These are phyloP conservation scores for Tricholoma bakamatsutake DNA, from an alignment of 768 basidiomycete species.

Conservation along the genomic window DNA sequence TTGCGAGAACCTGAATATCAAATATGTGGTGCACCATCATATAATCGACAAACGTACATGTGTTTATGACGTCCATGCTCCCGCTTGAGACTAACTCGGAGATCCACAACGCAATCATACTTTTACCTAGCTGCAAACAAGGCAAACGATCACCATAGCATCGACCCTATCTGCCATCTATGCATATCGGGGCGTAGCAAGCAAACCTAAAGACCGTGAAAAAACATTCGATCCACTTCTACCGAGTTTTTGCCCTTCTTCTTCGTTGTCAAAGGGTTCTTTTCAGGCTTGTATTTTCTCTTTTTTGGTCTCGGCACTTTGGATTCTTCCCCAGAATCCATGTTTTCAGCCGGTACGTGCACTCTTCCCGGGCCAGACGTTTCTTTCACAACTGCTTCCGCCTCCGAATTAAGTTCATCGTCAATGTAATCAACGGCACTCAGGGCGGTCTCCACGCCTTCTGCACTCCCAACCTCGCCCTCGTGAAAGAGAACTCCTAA, in stretches of 20 bases:
- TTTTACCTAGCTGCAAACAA: not conserved
- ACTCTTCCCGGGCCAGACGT: not conserved
- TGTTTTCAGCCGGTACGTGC: constrained; percentile 16
- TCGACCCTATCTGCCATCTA: not conserved
- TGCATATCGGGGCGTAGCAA: not conserved
- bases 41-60: not conserved
- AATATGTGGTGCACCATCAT: not conserved
- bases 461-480: not conserved
- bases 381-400: constrained; percentile 20
- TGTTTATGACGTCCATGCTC: not conserved
- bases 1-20: not conserved
- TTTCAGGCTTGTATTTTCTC: constrained; percentile 52
- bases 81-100: not conserved
- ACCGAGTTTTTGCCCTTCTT: constrained; percentile 58
- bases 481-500: constrained; percentile 63
- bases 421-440: constrained; percentile 17
- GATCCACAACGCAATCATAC: not conserved
- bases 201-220: constrained; percentile 47
- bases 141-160: not conserved
- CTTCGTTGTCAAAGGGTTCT: constrained; percentile 41
- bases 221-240: constrained; percentile 57
- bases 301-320: constrained; percentile 36
- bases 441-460: constrained; percentile 1
- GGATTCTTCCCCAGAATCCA: constrained; percentile 19
- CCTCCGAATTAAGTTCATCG: constrained; percentile 19